A percentile compares a stretch with the other conserved stretches of the same genome.
Conservation (phyloP, 148 eudicot species). For the Cornus suecica region DNA sequence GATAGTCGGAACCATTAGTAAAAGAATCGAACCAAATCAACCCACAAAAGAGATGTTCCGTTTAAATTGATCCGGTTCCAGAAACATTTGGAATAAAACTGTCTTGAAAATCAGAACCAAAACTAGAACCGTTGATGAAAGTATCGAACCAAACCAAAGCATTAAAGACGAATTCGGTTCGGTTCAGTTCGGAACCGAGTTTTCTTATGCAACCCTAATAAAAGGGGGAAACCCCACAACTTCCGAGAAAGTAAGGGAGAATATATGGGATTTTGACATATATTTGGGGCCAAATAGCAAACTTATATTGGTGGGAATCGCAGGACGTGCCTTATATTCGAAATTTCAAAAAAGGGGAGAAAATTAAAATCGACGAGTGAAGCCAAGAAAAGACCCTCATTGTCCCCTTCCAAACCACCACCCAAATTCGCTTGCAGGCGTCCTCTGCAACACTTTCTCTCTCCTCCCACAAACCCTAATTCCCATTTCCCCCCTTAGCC, state of each 20-base stretch:
- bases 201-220: too few relatives aligned
- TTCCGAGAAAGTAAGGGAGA: neutral
- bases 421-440: neutral
- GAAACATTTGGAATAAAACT: too few relatives aligned
- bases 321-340: slow-evolving; percentile 7
- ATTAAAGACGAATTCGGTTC: too few relatives aligned
- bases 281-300: neutral
- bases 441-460: neutral
- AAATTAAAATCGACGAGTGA: neutral
- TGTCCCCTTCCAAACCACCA: neutral
- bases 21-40: too few relatives aligned
- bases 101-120: too few relatives aligned
- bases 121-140: too few relatives aligned
- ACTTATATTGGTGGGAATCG: slow-evolving; percentile 1
- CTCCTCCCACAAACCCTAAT: slow-evolving; percentile 2
- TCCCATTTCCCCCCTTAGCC: neutral
- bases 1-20: too few relatives aligned
- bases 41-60: too few relatives aligned
- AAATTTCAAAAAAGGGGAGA: neutral
- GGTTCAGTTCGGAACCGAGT: too few relatives aligned
- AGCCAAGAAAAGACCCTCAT: neutral
- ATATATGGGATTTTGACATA: neutral
- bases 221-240: neutral
- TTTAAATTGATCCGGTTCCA: too few relatives aligned
- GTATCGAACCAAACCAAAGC: too few relatives aligned